Evolutionary conservation across 441 rosid species (phyloP).

Genomic region (Melianthus villosus): DNA sequence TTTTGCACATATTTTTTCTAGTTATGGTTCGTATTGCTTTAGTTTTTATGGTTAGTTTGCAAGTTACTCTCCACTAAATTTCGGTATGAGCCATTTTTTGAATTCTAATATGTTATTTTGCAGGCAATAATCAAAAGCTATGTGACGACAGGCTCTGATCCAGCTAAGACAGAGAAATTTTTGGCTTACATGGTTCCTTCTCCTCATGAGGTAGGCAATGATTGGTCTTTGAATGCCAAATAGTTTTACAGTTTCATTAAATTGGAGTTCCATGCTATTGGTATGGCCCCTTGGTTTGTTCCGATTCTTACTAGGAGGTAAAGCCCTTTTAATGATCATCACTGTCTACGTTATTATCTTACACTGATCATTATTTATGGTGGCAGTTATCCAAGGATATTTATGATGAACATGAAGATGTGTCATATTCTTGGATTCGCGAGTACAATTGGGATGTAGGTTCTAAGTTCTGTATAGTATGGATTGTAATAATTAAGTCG

Average conservation of each 20-base stretch:
- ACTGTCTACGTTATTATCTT: no score
- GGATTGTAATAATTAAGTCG: constrained; percentile 3
- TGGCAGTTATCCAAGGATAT: constrained; percentile 67
- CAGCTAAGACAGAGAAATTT: constrained; percentile 58
- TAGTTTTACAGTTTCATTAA: no score
- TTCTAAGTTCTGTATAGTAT: constrained; percentile 10
- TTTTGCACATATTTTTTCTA: no score
- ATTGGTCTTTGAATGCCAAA: no score
- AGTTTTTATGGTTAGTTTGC: constrained; percentile 8
- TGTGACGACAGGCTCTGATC: constrained; percentile 51
- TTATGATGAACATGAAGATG: constrained; percentile 60
- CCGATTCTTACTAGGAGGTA: no score
- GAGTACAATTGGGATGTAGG: constrained; percentile 94
- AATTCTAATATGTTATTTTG: no score
- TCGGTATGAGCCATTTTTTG: no score
- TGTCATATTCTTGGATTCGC: constrained; percentile 71
- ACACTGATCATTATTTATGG: no score
- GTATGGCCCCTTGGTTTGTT: no score
- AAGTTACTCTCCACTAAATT: constrained; percentile 2
- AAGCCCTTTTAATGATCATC: no score
- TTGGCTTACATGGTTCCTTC: constrained; percentile 87
- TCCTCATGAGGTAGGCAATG: constrained; percentile 55
- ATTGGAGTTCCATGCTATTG: no score
- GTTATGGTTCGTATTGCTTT: no score
- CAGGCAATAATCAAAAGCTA: constrained; percentile 95